Conservation (phyloP, 176 grass and related monocot species). For the Eragrostis curvula region DNA sequence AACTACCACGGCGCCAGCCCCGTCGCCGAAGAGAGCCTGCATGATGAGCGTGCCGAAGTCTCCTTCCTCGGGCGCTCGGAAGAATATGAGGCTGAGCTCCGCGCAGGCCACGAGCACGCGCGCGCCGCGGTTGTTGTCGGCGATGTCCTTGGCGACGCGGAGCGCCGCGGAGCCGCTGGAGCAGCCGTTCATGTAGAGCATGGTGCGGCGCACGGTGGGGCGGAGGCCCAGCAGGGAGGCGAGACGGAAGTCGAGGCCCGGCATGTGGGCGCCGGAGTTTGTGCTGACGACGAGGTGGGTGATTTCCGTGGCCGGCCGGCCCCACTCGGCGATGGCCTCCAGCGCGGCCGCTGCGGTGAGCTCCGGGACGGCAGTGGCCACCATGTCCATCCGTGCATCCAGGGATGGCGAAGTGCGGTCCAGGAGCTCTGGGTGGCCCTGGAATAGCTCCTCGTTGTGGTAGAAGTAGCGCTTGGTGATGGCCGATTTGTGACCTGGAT, state of each 20-base stretch:
- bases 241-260: constrained; percentile 45
- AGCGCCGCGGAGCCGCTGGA: too few species aligned
- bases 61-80: too few species aligned
- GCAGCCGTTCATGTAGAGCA: too few species aligned
- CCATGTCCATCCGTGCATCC: constrained; percentile 27
- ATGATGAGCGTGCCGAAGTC: too few species aligned
- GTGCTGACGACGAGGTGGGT: constrained; percentile 59
- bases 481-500: constrained; percentile 28
- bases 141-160: too few species aligned
- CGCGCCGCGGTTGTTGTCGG: too few species aligned
- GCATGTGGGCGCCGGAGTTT: constrained; percentile 44
- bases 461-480: constrained; percentile 51
- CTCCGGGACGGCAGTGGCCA: constrained; percentile 21
- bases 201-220: too few species aligned
- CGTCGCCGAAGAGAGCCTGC: too few species aligned
- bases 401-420: constrained; percentile 43
- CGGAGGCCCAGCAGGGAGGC: not conserved
- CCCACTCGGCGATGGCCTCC: constrained; percentile 60
- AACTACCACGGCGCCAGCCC: too few species aligned
- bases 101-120: too few species aligned
- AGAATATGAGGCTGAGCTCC: too few species aligned
- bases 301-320: constrained; percentile 43
- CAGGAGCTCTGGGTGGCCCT: constrained; percentile 27
- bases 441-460: constrained; percentile 31
- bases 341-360: constrained; percentile 39